Percentiles rank a stretch among this genome's conserved stretches.
Evolutionary conservation across 305 asterid genomes (phyloP).

Genomic region (Salvia sclarea): DNA sequence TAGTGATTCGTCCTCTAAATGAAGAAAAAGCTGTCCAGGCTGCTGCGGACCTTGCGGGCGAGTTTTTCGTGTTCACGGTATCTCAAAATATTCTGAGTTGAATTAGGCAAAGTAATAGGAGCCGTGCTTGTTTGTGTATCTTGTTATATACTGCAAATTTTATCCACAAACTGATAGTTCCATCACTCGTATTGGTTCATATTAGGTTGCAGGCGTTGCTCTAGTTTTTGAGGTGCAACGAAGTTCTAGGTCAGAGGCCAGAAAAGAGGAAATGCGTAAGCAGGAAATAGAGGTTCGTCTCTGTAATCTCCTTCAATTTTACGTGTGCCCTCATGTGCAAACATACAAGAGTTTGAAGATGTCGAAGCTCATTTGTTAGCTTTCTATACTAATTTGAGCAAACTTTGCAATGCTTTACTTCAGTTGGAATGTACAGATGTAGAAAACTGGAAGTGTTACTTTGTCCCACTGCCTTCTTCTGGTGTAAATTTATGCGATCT

Average conservation of each 20-base stretch:
- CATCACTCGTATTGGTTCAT: conserved; percentile 12
- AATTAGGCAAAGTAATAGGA: neutral
- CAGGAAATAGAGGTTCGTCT: conserved; percentile 61
- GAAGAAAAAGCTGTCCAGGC: conserved; percentile 91
- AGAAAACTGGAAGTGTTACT: neutral
- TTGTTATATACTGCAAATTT: too few species aligned
- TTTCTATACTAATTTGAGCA: neutral
- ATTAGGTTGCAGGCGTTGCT: conserved; percentile 72
- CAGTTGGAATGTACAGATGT: neutral
- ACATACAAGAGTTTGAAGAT: neutral
- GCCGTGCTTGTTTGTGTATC: neutral
- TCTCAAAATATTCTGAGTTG: neutral
- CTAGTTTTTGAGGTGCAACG: conserved; percentile 75
- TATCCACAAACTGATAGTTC: too few species aligned
- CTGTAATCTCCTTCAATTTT: neutral
- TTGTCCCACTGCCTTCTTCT: neutral
- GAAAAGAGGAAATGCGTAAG: conserved; percentile 68
- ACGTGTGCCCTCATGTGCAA: neutral
- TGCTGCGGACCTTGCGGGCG: conserved; percentile 92
- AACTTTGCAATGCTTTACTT: neutral
- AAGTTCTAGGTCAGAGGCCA: conserved; percentile 74
- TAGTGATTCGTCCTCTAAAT: conserved; percentile 77
- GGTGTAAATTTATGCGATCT: neutral
- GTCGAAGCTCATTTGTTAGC: too few species aligned
- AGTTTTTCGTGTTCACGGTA: conserved; percentile 76